Percentiles rank a stretch among this genome's conserved stretches.
phyloP scores from a whole-genome alignment of 179 eudicot genomes.

The Carnegiea gigantea region DNA sequence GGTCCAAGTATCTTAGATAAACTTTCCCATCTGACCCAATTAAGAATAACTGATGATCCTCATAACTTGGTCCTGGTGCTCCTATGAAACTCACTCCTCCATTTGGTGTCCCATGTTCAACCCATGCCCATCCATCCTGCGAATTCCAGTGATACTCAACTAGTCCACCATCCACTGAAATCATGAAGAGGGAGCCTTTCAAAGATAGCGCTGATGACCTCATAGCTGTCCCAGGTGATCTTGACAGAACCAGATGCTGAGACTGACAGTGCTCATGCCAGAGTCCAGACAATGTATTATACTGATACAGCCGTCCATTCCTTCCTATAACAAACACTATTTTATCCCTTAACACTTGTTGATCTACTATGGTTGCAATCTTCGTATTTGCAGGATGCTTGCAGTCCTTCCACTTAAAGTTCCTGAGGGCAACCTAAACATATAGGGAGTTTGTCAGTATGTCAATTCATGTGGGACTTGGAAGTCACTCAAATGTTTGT shows the following conservation, averaged over 20 bases:
- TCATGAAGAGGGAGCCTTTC: slow-evolving; percentile 73
- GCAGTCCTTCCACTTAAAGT: slow-evolving; percentile 87
- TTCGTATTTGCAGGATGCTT: slow-evolving; percentile 57
- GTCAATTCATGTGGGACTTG: not conserved
- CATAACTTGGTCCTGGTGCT: slow-evolving; percentile 66
- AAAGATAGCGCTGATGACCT: slow-evolving; percentile 46
- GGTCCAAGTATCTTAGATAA: slow-evolving; percentile 54
- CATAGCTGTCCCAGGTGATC: slow-evolving; percentile 66
- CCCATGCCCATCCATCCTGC: slow-evolving; percentile 76
- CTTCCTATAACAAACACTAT: slow-evolving; percentile 64
- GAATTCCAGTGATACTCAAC: slow-evolving; percentile 79
- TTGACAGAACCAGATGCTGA: slow-evolving; percentile 65
- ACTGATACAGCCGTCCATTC: slow-evolving; percentile 67
- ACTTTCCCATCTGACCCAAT: slow-evolving; percentile 80
- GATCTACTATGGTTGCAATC: slow-evolving; percentile 77
- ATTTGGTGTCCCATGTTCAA: slow-evolving; percentile 79
- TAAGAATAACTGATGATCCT: slow-evolving; percentile 57
- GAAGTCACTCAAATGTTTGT: not conserved
- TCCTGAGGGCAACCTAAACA: slow-evolving; percentile 64
- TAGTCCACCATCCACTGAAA: slow-evolving; percentile 67
- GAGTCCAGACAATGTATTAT: slow-evolving; percentile 61
- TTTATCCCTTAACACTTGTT: slow-evolving; percentile 67
- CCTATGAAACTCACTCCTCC: slow-evolving; percentile 52
- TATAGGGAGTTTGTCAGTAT: slow-evolving; percentile 6
- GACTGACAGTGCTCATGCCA: slow-evolving; percentile 90